phyloP scores from a whole-genome alignment of 805 yeast genomes.

The Blastobotrys mokoenaii region DNA sequence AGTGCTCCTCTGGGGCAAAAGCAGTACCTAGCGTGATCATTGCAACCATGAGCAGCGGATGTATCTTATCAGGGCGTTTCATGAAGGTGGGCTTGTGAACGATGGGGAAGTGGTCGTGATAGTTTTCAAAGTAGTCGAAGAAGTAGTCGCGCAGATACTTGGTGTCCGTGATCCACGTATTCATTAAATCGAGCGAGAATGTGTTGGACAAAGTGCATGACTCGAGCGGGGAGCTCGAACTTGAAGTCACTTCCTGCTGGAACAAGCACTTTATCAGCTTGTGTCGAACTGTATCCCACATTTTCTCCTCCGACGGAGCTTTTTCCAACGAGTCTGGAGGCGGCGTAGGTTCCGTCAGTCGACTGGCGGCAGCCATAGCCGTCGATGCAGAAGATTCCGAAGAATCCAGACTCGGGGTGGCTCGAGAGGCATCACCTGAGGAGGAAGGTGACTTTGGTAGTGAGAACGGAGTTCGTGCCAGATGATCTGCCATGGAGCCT shows the following conservation, averaged over 20 bases:
- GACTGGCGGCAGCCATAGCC: not conserved
- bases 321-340: not conserved
- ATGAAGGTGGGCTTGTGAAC: constrained; percentile 19
- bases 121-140: constrained; percentile 19
- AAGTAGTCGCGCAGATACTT: constrained; percentile 15
- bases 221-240: constrained; percentile 16
- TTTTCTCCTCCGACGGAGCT: constrained; percentile 4
- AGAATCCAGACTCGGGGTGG: not conserved
- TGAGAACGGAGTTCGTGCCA: not conserved
- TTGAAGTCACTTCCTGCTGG: constrained; percentile 11
- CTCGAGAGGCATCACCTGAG: not conserved
- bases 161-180: constrained; percentile 17
- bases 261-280: constrained; percentile 16
- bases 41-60: constrained; percentile 20
- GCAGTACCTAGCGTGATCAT: constrained; percentile 22
- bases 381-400: not conserved
- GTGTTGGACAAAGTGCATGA: constrained; percentile 12
- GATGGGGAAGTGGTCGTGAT: constrained; percentile 26
- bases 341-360: not conserved
- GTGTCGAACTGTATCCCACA: constrained; percentile 13
- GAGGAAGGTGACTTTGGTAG: not conserved
- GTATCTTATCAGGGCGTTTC: constrained; percentile 17
- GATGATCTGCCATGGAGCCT: not conserved
- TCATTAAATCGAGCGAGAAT: constrained; percentile 8
- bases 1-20: constrained; percentile 19